phyloP scores from a whole-genome alignment of 2,329 filamentous ascomycete genomes.

The Claviceps arundinis region DNA sequence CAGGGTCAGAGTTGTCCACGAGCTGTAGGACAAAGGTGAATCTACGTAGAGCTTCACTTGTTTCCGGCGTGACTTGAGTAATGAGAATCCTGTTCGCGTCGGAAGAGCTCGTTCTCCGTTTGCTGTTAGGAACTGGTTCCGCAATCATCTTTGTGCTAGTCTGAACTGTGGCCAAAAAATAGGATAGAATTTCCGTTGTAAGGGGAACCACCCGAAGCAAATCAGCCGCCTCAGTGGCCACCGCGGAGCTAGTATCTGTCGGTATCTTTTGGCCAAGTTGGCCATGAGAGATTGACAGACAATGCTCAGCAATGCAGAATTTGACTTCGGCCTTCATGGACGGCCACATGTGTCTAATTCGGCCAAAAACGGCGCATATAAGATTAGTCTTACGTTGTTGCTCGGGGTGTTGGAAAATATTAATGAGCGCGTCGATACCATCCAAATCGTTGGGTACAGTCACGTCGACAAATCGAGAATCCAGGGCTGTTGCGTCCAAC shows the following conservation, averaged over 20 bases:
- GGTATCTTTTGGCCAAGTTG: constrained; percentile 12
- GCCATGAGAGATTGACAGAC: constrained; percentile 49
- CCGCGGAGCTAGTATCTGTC: constrained; percentile 20
- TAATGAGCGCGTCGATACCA: constrained; percentile 39
- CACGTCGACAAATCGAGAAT: constrained; percentile 34
- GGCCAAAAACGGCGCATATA: constrained; percentile 50
- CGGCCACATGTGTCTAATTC: constrained; percentile 60
- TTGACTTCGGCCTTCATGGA: constrained; percentile 52
- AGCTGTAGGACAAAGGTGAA: constrained; percentile 82
- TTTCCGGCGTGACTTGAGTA: constrained; percentile 48
- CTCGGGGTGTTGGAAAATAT: constrained; percentile 29
- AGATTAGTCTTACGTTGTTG: constrained; percentile 35
- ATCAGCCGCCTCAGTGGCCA: constrained; percentile 51
- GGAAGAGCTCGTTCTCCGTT: constrained; percentile 63
- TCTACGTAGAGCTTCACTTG: constrained; percentile 56
- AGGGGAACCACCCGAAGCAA: constrained; percentile 62
- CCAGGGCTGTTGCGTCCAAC: constrained; percentile 27
- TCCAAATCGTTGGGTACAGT: constrained; percentile 39
- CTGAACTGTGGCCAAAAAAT: constrained; percentile 62
- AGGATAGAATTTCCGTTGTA: constrained; percentile 56
- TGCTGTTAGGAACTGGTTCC: constrained; percentile 61
- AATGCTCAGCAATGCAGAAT: constrained; percentile 43
- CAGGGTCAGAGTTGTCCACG: constrained; percentile 67
- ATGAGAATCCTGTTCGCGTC: constrained; percentile 49
- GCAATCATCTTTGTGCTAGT: constrained; percentile 60